Base-by-base conservation (phyloP, 495 filamentous ascomycete genomes). In the Penicillium tannophilum region DNA sequence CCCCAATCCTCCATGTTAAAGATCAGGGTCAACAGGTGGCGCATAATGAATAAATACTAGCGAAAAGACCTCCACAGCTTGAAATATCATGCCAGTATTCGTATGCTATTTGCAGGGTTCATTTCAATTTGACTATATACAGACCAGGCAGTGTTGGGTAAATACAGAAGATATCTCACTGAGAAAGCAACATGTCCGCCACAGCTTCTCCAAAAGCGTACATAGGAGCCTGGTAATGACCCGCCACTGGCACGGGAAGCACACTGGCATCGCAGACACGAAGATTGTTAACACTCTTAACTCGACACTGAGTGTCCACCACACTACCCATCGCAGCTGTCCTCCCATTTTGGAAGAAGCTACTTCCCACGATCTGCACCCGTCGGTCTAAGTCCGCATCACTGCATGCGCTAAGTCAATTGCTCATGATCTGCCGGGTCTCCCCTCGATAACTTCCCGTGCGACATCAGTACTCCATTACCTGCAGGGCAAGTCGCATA, bases 211-310 rank as follows among this genome's bases (percentile, higher is more conserved):
- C 72, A 46, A 71, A 48, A 11, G 67, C 74, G 58, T 69, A 75
- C 8, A 59, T 47, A 8, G 69, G 46, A 3, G 69, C 69, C 55
- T 72, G 67, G 17, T 66, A 60, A 52, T 72, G 65, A 16, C 55
- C 72, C 3, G 63, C 62, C n/a, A 73, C 31, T 8, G 61, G 52
- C 8, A 70, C 47, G 6, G 71, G 72, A 43, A 72, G 68, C 0
- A 76, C 67, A n/a, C 72, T 71, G 1, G 72, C 61, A 54, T 76
- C 72, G 2, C 65, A 58, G 3, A 74, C 65, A 39, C 72, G 55
- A 14, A 76, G 49, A 17, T 63, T 60, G 7, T 67, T 36, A 11
- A 76, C 60, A 1, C 72, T 70, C 16, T 63, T 67, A 6, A 76
- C 70, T 20, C 55, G 61, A 6, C 72, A 63, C 26, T 72, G 53